Percentiles rank a stretch among this genome's conserved stretches.
phyloP scores from a whole-genome alignment of 495 filamentous ascomycete genomes.

The Aspergillus ostianus region DNA sequence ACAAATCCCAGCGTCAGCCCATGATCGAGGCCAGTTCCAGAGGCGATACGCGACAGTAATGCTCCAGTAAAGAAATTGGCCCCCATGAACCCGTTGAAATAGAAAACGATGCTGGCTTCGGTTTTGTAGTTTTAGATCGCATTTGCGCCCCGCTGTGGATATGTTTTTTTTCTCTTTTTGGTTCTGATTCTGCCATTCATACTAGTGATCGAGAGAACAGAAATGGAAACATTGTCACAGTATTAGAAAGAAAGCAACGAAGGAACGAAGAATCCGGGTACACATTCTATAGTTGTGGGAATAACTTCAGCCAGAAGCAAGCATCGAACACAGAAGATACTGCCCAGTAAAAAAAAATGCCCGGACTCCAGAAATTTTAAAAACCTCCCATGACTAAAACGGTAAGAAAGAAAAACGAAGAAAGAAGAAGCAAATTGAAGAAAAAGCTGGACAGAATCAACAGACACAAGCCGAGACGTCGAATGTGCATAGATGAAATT shows the following conservation, averaged over 20 bases:
- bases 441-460: slow-evolving; percentile 6
- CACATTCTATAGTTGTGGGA: slow-evolving; percentile 40
- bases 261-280: slow-evolving; percentile 15
- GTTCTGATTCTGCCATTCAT: slow-evolving; percentile 21
- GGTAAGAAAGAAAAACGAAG: slow-evolving; percentile 17
- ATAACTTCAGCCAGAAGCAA: slow-evolving; percentile 36
- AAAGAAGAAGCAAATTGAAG: slow-evolving; percentile 11
- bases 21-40: background rate
- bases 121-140: background rate
- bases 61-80: background rate
- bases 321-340: slow-evolving; percentile 34
- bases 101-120: background rate
- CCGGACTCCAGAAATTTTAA: slow-evolving; percentile 44
- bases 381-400: slow-evolving; percentile 34
- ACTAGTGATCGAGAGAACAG: slow-evolving; percentile 21
- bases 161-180: slow-evolving; percentile 19
- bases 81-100: background rate
- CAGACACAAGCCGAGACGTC: slow-evolving; percentile 18
- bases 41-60: background rate
- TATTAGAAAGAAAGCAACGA: slow-evolving; percentile 17
- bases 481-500: slow-evolving; percentile 25
- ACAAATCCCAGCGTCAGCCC: background rate
- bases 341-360: slow-evolving; percentile 41
- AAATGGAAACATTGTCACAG: slow-evolving; percentile 19
- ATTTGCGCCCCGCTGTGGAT: slow-evolving; percentile 1